A percentile compares a stretch with the other conserved stretches of the same genome.
phyloP scores from a whole-genome alignment of 1,139 yeast species.

The Schwanniomyces etchellsii region DNA sequence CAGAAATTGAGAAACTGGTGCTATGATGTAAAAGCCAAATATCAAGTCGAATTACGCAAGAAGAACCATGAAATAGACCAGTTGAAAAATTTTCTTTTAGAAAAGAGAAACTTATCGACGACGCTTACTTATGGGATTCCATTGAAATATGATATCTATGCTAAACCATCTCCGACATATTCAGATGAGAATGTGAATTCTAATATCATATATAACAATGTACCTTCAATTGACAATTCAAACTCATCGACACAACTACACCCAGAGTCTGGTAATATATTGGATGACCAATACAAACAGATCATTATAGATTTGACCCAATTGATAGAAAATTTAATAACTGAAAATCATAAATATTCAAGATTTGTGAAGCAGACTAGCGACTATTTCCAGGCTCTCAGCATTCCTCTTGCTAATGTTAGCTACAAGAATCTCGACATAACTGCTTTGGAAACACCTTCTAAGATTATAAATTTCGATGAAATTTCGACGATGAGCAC shows the following conservation, averaged over 20 bases:
- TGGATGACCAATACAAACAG: slow-evolving; percentile 32
- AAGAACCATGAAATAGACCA: slow-evolving; percentile 30
- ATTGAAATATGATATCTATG: slow-evolving; percentile 5
- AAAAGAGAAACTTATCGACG: slow-evolving; percentile 28
- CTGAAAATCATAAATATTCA: slow-evolving; percentile 35
- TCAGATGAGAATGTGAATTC: slow-evolving; percentile 14
- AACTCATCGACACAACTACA: slow-evolving; percentile 6
- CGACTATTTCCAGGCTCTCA: slow-evolving; percentile 22
- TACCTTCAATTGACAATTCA: slow-evolving; percentile 28
- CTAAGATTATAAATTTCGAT: slow-evolving; percentile 17
- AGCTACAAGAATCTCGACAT: slow-evolving; percentile 8
- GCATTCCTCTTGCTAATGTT: slow-evolving; percentile 17
- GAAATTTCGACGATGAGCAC: slow-evolving; percentile 66
- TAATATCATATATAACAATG: slow-evolving; percentile 26
- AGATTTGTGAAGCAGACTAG: slow-evolving; percentile 26
- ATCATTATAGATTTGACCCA: slow-evolving; percentile 34
- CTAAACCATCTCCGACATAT: slow-evolving; percentile 1
- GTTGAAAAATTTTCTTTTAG: slow-evolving; percentile 35
- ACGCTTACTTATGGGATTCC: slow-evolving; percentile 26
- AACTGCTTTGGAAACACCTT: slow-evolving; percentile 26
- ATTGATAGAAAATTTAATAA: slow-evolving; percentile 33
- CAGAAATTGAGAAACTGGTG: slow-evolving; percentile 24
- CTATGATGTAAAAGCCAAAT: slow-evolving; percentile 28
- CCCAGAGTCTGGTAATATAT: slow-evolving; percentile 10
- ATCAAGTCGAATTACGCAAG: slow-evolving; percentile 36